Percentiles rank a stretch among this genome's conserved stretches.
phyloP scores from a whole-genome alignment of 1,284 basidiomycete genomes.

The Heliocybe sulcata region DNA sequence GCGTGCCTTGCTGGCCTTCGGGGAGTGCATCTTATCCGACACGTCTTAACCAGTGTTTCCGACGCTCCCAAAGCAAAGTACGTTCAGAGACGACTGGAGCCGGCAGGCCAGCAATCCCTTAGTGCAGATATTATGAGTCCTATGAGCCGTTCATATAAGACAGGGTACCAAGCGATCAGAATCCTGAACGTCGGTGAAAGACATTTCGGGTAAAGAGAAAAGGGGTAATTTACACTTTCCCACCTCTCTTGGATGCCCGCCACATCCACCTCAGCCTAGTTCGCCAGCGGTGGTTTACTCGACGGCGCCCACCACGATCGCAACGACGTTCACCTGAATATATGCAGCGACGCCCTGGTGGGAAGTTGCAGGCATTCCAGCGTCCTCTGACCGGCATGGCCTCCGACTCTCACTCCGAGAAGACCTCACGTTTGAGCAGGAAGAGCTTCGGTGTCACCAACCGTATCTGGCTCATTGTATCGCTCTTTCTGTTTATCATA shows the following conservation, averaged over 20 bases:
- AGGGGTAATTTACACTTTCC: background rate
- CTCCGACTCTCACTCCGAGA: conserved; percentile 31
- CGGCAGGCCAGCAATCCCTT: background rate
- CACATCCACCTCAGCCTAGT: background rate
- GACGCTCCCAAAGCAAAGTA: background rate
- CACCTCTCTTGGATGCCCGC: background rate
- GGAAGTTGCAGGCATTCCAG: conserved; percentile 38
- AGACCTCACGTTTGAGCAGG: conserved; percentile 42
- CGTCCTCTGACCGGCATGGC: conserved; percentile 29
- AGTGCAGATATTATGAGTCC: background rate
- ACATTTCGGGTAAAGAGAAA: background rate
- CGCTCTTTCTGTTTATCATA: conserved; percentile 51
- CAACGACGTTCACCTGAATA: background rate
- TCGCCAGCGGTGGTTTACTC: background rate
- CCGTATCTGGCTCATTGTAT: conserved; percentile 67
- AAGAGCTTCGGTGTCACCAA: conserved; percentile 56
- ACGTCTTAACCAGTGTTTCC: background rate
- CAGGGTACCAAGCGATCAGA: background rate
- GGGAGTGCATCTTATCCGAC: background rate
- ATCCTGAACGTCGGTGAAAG: background rate
- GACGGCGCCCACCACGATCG: too few species aligned
- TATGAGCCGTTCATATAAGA: background rate
- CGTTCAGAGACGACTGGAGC: too few species aligned
- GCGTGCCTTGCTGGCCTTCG: background rate
- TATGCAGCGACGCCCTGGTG: conserved; percentile 52